Evolutionary conservation across 1,139 yeast genomes (phyloP), one percentile per base, ranked within the genome.

Genomic region (Sugiyamaella pinicola): DNA sequence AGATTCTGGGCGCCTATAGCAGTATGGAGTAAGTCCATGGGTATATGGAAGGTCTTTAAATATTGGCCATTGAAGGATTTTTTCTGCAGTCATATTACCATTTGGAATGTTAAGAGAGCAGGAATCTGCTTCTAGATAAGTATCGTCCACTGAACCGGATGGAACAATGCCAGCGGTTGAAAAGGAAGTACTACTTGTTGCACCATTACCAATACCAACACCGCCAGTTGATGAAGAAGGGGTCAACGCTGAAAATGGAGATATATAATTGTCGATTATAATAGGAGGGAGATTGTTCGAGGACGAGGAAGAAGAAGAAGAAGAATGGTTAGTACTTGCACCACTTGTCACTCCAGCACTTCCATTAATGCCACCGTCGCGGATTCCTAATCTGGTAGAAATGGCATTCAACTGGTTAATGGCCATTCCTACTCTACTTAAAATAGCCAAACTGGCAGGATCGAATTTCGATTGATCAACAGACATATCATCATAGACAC

Each of bases 381-480:
- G 35, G 12, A 45, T 47, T 21, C 55, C 58, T 18, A 57, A 42
- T 34, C 46, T 40, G 28, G 44, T 26, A 3, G 59, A 51, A 13
- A 57, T 51, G 6, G 57, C 43, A 26, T 51, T 43, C 40, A 57
- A 47, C 35, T 54, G 56, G n/a, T 34, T 37, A 4, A 57, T 40
- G 8, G 58, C 58, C 10, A 29, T 19, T 28, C 54, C 55, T 22
- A 57, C 42, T 31, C 55, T 49, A 15, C 47, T 55, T 10, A 57
- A 52, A 22, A 57, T 56, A n/a, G 58, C 51, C 39, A 54, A 45
- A 40, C 58, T 56, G 21, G 60, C 59, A 4, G 57, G 55, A 34
- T 57, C 60, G 35, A 56, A 54, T 41, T 52, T 52, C 6, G 58
- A 51, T 47, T 52, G 55, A 44, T 56, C 59, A n/a, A 53, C 53